Evolutionary conservation across 2,329 filamentous ascomycete species (phyloP).

Genomic region (Fusarium sp.): DNA sequence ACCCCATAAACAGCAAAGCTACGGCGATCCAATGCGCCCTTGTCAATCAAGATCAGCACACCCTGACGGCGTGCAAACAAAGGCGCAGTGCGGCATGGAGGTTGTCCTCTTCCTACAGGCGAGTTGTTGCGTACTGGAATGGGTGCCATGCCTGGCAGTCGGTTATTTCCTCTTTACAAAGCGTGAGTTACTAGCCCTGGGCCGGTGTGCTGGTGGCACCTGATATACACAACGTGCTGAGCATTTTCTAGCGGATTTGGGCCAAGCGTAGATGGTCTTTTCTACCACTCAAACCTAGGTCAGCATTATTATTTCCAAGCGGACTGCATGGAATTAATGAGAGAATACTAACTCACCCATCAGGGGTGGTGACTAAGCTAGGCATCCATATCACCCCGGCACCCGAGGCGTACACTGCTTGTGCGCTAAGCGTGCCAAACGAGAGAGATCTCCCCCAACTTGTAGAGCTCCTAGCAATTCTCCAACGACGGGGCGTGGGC

Average conservation of each 20-base stretch:
- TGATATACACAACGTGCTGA: not conserved
- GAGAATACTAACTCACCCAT: not conserved
- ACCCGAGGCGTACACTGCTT: not conserved
- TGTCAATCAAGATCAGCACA: not conserved
- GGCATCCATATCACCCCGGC: not conserved
- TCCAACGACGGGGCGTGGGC: not conserved
- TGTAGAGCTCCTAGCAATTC: not conserved
- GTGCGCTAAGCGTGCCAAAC: not conserved
- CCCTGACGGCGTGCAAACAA: not conserved
- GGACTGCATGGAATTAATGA: no score
- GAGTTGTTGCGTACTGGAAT: not conserved
- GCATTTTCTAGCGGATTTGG: not conserved
- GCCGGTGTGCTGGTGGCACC: fast-evolving
- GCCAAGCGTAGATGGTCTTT: not conserved
- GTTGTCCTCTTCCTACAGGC: not conserved
- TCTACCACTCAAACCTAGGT: not conserved
- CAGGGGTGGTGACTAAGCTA: not conserved
- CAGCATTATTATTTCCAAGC: no score
- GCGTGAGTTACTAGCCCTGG: not conserved
- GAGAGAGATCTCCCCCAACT: not conserved
- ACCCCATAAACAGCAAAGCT: not conserved
- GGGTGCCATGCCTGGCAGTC: not conserved
- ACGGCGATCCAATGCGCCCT: not conserved
- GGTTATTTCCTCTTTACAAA: not conserved
- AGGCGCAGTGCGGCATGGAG: not conserved